Conservation (phyloP, 2,329 filamentous ascomycete species). For the Nannizziopsis arthrosporioides region DNA sequence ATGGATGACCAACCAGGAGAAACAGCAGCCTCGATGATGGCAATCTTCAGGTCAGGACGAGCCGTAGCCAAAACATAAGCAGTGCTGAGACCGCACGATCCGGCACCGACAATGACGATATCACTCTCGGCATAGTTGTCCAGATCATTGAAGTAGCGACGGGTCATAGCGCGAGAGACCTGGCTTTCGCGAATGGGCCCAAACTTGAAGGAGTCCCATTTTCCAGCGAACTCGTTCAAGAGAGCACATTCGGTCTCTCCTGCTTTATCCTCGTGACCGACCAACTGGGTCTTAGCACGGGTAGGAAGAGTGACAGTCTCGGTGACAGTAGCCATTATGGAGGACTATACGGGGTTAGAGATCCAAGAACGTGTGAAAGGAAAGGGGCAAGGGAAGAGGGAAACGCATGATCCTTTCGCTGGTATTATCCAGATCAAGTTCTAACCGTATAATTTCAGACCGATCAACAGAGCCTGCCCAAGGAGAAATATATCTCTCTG, state of each 20-base stretch:
- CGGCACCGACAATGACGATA: constrained; percentile 85
- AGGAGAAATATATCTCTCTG: constrained; percentile 8
- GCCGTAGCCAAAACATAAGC: constrained; percentile 74
- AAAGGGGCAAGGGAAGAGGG: constrained; percentile 33
- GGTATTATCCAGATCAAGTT: constrained; percentile 99
- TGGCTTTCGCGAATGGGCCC: constrained; percentile 81
- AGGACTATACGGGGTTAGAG: constrained; percentile 22
- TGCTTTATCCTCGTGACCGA: constrained; percentile 27
- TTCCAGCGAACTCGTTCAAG: constrained; percentile 55
- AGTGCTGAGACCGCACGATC: constrained; percentile 73
- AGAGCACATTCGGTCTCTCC: constrained; percentile 41
- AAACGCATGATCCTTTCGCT: constrained; percentile 97
- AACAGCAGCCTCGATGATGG: constrained; percentile 78
- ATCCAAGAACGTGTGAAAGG: constrained; percentile 21
- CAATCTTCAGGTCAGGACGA: constrained; percentile 82
- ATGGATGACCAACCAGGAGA: constrained; percentile 46
- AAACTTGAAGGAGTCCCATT: constrained; percentile 76
- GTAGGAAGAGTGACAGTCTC: constrained; percentile 33
- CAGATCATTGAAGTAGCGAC: constrained; percentile 82
- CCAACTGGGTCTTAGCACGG: constrained; percentile 33
- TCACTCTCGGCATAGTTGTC: constrained; percentile 85
- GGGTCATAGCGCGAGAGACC: constrained; percentile 85
- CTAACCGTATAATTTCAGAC: constrained; percentile 70
- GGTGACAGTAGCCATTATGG: constrained; percentile 58
- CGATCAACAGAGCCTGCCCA: constrained; percentile 19